These are phyloP conservation scores for Botrytis fabae DNA, from an alignment of 2,329 filamentous ascomycete genomes.

Conservation along the genomic window DNA sequence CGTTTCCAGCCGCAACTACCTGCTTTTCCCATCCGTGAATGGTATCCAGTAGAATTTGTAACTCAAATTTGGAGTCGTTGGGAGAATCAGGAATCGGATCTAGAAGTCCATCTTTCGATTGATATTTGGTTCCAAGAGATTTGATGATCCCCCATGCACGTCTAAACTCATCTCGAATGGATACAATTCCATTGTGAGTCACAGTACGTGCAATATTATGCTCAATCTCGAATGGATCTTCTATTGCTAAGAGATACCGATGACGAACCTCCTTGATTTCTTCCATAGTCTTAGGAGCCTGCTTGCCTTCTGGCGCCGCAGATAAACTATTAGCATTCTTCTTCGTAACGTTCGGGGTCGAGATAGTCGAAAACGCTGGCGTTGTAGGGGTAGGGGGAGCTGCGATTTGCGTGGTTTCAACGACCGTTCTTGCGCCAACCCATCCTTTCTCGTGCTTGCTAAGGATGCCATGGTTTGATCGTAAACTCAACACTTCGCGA, in stretches of 20 bases:
- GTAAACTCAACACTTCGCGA: conserved; percentile 74
- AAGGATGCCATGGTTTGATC: conserved; percentile 67
- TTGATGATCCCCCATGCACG: conserved; percentile 73
- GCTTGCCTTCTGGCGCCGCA: conserved; percentile 23
- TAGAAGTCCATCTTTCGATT: conserved; percentile 32
- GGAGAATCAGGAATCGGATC: conserved; percentile 27
- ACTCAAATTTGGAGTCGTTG: conserved; percentile 26
- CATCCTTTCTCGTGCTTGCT: conserved; percentile 79
- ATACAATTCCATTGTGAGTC: conserved; percentile 76
- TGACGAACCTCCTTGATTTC: conserved; percentile 67
- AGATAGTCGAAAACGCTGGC: conserved; percentile 19
- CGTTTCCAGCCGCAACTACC: conserved; percentile 2
- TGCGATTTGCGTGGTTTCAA: conserved; percentile 50
- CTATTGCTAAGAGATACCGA: conserved; percentile 83
- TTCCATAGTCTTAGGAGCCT: conserved; percentile 31
- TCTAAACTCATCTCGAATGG: conserved; percentile 81
- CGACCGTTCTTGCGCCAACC: conserved; percentile 75
- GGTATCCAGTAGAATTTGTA: conserved; percentile 31
- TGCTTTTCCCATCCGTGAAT: conserved; percentile 32
- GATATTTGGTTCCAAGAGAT: conserved; percentile 46
- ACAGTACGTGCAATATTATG: conserved; percentile 90
- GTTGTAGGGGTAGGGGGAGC: conserved; percentile 34
- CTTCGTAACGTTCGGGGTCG: not conserved
- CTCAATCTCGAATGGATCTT: conserved; percentile 85
- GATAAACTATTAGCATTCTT: not conserved